Percentiles rank a stretch among this genome's conserved stretches.
These are phyloP conservation scores for Ajuga reptans DNA, from an alignment of 305 asterid genomes.

Conservation along the genomic window DNA sequence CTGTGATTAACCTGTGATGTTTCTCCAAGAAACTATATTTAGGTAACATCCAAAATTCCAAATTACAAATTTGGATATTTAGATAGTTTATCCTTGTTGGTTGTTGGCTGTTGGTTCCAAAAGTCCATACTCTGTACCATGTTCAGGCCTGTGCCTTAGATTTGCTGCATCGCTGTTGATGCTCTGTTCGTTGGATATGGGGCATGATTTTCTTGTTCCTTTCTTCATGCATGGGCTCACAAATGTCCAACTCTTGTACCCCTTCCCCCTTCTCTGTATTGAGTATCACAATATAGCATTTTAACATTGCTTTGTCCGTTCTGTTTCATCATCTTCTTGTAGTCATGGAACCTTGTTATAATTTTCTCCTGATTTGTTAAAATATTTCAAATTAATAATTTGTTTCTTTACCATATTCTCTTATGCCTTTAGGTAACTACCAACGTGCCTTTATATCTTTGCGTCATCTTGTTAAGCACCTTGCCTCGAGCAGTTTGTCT, in stretches of 20 bases:
- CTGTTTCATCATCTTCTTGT: constrained; percentile 7
- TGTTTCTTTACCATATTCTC: background rate
- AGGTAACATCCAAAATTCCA: background rate
- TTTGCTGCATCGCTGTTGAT: background rate
- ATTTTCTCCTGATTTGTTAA: background rate
- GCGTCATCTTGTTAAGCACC: constrained; percentile 58
- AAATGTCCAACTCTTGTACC: background rate
- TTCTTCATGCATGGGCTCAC: background rate
- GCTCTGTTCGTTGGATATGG: background rate
- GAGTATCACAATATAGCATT: background rate
- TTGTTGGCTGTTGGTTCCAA: background rate
- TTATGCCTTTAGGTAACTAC: constrained; percentile 65
- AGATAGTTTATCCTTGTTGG: background rate
- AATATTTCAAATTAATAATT: background rate
- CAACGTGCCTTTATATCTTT: constrained; percentile 71
- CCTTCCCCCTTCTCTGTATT: background rate
- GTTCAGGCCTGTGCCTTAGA: background rate
- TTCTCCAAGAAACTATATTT: background rate
- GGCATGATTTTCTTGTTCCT: background rate
- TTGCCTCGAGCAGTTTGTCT: constrained; percentile 35
- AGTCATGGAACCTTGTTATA: background rate
- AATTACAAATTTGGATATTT: background rate
- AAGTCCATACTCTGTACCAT: background rate
- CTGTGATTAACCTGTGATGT: background rate
- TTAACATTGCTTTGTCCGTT: background rate